These are phyloP conservation scores for Aureobasidium sp. DNA, from an alignment of 2,329 filamentous ascomycete species.

Conservation along the genomic window DNA sequence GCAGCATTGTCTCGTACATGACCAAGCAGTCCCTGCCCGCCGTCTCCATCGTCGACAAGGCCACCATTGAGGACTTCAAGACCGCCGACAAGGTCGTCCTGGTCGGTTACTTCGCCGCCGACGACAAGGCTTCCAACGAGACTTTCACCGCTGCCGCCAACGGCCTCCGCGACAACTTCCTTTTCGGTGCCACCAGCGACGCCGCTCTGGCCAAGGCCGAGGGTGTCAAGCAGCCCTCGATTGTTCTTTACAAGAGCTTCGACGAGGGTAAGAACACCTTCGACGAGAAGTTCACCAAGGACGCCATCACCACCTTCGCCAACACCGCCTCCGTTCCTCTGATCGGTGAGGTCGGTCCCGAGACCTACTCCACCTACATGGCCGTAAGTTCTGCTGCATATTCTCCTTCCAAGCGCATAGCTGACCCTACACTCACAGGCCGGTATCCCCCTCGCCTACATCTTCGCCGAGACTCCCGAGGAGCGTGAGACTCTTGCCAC, in stretches of 20 bases:
- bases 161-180: constrained; percentile 77
- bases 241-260: constrained; percentile 96
- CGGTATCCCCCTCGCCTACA: constrained; percentile 53
- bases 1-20: constrained; percentile 75
- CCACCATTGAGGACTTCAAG: constrained; percentile 92
- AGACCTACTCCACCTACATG: constrained; percentile 96
- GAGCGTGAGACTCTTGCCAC: constrained; percentile 60
- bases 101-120: constrained; percentile 74
- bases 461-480: constrained; percentile 29
- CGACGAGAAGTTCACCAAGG: constrained; percentile 70
- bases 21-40: constrained; percentile 93
- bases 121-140: constrained; percentile 78
- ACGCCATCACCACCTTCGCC: constrained; percentile 73
- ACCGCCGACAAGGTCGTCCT: constrained; percentile 93
- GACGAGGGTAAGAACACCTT: constrained; percentile 91
- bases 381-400: constrained; percentile 41
- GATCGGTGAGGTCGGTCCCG: constrained; percentile 90
- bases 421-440: constrained; percentile 39
- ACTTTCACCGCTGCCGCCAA: constrained; percentile 70
- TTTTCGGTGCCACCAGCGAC: constrained; percentile 85
- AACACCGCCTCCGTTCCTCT: constrained; percentile 80
- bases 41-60: constrained; percentile 73
- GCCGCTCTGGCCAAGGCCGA: constrained; percentile 78
- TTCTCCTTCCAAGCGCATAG: neutral
- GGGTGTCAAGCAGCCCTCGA: constrained; percentile 74